Base-by-base conservation (phyloP, 768 basidiomycete genomes). In the Mycena crocata region DNA sequence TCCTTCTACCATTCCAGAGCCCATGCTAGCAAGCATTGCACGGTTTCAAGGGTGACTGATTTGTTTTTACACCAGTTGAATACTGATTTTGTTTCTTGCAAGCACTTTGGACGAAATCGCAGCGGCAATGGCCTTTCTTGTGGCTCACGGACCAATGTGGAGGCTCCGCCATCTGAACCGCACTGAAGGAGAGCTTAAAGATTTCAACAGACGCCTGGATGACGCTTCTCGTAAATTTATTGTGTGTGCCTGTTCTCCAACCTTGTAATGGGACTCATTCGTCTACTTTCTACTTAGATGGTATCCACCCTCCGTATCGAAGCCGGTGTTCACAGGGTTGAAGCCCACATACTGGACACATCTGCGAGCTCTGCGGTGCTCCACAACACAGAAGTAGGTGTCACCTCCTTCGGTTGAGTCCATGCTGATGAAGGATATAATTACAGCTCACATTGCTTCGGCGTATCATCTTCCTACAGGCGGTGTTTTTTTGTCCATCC, bases 401-500 rank as follows among this genome's bases (percentile, higher is more conserved):
- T 52, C 21, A 14, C 3, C 7, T 6, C n/a, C 40, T 26, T 19
- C 19, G 7, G 12, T 40, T n/a, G 17, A 37, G 23, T 24, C 6
- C 39, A 44, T 54, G 13, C 19, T 51, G n/a, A 21, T 23, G 28
- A n/a, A 15, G 49, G 19, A 24, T 19, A 17, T 6, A 24, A 12
- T 39, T 8, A 15, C 44, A 63, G 44, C 15, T 56, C 9, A 28
- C 42, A 12, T 21, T 63, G n/a, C 46, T 56, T 3, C 62, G 46
- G 9, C 28, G 54, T 2, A 26, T 56, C 12, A 46, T 63, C 13
- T 21, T 63, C 32, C 23, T 62, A 19, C 39, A 62, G 17, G 14
- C 59, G 23, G 50, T 34, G 26, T 45, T 62, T 59, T 62, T 62
- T 62, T 62, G 34, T 44, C 24, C 30, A 51, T 50, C 58, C 58